Conservation (phyloP, 345 rosid genomes). For the Gossypium raimondii region DNA sequence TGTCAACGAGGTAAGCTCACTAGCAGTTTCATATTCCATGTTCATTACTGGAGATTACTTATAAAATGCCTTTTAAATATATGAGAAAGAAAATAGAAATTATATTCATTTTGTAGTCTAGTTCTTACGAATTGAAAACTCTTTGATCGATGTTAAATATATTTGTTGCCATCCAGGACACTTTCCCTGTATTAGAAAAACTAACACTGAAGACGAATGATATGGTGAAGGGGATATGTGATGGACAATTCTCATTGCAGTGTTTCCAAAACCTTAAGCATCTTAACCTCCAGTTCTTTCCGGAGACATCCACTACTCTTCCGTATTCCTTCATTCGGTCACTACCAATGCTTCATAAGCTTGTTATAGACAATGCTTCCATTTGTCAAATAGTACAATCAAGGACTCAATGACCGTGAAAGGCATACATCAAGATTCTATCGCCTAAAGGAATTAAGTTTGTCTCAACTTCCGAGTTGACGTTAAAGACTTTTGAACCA, state of each 20-base stretch:
- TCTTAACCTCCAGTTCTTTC: too few relatives aligned
- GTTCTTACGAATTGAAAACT: too few relatives aligned
- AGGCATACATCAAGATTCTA: background rate
- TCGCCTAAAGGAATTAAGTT: background rate
- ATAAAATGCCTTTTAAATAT: too few relatives aligned
- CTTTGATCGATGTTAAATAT: too few relatives aligned
- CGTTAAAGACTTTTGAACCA: constrained; percentile 12
- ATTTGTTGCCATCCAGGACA: background rate
- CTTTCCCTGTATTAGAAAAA: constrained; percentile 4
- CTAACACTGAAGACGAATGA: background rate
- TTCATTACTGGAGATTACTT: too few relatives aligned
- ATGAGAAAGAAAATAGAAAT: too few relatives aligned
- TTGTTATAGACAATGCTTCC: background rate
- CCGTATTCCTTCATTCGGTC: background rate
- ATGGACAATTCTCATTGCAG: too few relatives aligned
- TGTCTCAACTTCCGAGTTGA: background rate
- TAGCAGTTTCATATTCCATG: too few relatives aligned
- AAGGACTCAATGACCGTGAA: background rate
- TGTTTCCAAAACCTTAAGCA: too few relatives aligned
- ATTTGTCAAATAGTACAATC: background rate
- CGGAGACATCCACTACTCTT: too few relatives aligned
- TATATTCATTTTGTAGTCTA: too few relatives aligned
- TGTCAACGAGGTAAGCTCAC: constrained; percentile 1
- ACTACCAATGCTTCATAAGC: background rate
- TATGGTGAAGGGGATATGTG: too few relatives aligned